A percentile compares a stretch with the other conserved stretches of the same genome.
Conservation (phyloP, 2,329 filamentous ascomycete species). For the Sporothrix luriei region DNA sequence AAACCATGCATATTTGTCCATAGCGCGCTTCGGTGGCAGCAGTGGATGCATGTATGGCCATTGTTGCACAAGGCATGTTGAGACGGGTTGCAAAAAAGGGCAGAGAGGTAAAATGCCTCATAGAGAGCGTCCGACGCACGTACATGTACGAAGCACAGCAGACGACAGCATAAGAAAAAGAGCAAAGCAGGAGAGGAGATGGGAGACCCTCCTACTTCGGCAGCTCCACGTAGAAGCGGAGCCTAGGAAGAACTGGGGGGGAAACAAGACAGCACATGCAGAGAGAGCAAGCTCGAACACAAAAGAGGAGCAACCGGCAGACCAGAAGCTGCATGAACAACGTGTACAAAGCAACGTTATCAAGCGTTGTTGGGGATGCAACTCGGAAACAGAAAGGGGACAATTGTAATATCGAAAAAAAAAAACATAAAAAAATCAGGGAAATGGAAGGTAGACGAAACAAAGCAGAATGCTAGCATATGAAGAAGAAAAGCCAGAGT, state of each 20-base stretch:
- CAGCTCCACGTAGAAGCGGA: conserved; percentile 25
- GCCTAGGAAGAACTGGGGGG: conserved; percentile 16
- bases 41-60: neutral
- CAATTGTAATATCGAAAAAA: neutral
- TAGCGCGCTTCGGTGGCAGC: neutral
- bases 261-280: neutral
- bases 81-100: neutral
- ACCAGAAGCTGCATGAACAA: neutral
- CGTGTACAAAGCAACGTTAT: neutral
- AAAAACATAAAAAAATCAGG: neutral
- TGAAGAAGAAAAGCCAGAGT: neutral
- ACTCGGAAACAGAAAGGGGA: neutral
- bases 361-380: neutral
- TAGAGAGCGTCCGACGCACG: neutral
- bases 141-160: neutral
- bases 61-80: conserved; percentile 13
- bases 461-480: neutral
- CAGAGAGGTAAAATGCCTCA: conserved; percentile 22
- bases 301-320: neutral
- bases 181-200: neutral
- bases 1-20: conserved; percentile 1
- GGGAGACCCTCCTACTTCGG: conserved; percentile 17
- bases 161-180: neutral
- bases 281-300: neutral
- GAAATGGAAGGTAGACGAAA: neutral